These are phyloP conservation scores for Pseudopyricularia cyperi DNA, from an alignment of 2,329 filamentous ascomycete species.

Conservation along the genomic window DNA sequence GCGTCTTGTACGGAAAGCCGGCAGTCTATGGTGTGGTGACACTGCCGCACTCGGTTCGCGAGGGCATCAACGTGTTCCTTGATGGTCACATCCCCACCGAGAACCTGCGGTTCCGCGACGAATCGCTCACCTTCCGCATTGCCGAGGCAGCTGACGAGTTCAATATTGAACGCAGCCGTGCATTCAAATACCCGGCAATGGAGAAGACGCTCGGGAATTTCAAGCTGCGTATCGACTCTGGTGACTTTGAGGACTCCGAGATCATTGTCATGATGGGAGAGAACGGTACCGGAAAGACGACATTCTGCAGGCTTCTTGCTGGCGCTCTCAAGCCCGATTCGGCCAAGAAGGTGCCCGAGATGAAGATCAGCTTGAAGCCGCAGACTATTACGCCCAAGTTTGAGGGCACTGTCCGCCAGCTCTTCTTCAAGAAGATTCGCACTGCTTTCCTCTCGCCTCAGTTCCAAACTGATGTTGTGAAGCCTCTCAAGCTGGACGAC, in stretches of 20 bases:
- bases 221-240: conserved; percentile 66
- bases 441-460: conserved; percentile 90
- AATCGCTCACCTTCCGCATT: conserved; percentile 91
- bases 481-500: conserved; percentile 96
- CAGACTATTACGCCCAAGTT: conserved; percentile 99
- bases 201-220: conserved; percentile 86
- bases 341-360: conserved; percentile 64
- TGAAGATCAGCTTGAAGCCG: conserved; percentile 99
- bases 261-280: conserved; percentile 99
- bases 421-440: conserved; percentile 99
- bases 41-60: conserved; percentile 85
- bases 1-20: conserved; percentile 88
- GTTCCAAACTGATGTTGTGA: conserved; percentile 99
- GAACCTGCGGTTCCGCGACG: conserved; percentile 95
- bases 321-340: conserved; percentile 87
- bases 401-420: conserved; percentile 86
- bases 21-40: conserved; percentile 97
- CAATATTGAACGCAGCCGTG: conserved; percentile 68
- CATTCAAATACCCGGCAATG: conserved; percentile 81
- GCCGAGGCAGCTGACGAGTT: conserved; percentile 84
- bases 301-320: conserved; percentile 92
- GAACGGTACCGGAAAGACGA: conserved; percentile 96
- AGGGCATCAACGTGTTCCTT: conserved; percentile 98
- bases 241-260: conserved; percentile 92
- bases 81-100: conserved; percentile 97